phyloP scores from a whole-genome alignment of 2,329 filamentous ascomycete species.

The Neonectria neomacrospora region DNA sequence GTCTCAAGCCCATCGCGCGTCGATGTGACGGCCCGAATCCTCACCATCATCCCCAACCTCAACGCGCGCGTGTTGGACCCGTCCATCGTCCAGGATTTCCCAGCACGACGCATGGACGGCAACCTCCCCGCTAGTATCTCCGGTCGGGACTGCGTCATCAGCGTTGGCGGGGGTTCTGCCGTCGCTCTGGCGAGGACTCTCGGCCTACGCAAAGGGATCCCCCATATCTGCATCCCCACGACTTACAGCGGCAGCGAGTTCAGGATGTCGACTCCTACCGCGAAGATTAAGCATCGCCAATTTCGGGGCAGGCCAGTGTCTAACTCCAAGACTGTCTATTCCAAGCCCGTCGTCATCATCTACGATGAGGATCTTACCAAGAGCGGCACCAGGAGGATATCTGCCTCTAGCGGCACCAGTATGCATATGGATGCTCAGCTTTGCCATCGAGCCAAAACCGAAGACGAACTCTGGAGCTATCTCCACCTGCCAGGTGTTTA shows the following conservation, averaged over 20 bases:
- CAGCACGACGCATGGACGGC: slow-evolving; percentile 39
- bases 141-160: slow-evolving; percentile 66
- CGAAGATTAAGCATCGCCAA: background rate
- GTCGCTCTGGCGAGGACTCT: slow-evolving; percentile 69
- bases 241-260: slow-evolving; percentile 71
- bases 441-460: slow-evolving; percentile 31
- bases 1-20: slow-evolving; percentile 53
- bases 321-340: slow-evolving; percentile 3
- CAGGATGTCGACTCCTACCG: slow-evolving; percentile 54
- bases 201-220: slow-evolving; percentile 61
- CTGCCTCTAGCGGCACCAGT: slow-evolving; percentile 40
- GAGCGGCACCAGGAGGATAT: slow-evolving; percentile 42
- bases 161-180: slow-evolving; percentile 71
- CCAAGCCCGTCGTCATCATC: slow-evolving; percentile 49
- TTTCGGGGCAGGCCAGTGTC: background rate
- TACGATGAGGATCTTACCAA: slow-evolving; percentile 53
- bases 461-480: slow-evolving; percentile 50
- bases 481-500: slow-evolving; percentile 52
- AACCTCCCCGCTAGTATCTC: slow-evolving; percentile 45
- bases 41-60: slow-evolving; percentile 49
- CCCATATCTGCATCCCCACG: slow-evolving; percentile 69
- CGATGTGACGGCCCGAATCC: slow-evolving; percentile 49
- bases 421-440: slow-evolving; percentile 32
- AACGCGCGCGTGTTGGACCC: slow-evolving; percentile 49
- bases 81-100: slow-evolving; percentile 40